phyloP scores from a whole-genome alignment of 164 flowering plant genomes.

The Chloranthus sessilifolius region DNA sequence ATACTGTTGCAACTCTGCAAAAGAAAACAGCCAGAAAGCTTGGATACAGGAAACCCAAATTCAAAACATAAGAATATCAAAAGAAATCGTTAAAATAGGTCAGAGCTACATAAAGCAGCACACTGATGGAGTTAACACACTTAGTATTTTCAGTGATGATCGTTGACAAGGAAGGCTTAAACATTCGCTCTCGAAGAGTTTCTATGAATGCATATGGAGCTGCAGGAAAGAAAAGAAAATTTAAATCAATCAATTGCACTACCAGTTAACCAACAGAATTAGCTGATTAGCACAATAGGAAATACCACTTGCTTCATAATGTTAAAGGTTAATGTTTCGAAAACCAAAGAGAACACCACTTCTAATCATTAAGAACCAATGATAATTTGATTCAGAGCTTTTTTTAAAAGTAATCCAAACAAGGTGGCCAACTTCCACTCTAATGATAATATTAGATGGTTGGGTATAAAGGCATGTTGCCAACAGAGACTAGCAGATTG shows the following conservation, averaged over 20 bases:
- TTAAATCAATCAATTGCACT: not conserved
- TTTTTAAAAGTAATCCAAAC: too few relatives aligned
- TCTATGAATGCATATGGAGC: constrained; percentile 91
- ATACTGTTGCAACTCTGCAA: constrained; percentile 74
- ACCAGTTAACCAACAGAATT: too few relatives aligned
- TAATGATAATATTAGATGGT: too few relatives aligned
- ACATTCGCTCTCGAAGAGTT: constrained; percentile 88
- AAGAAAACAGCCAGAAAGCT: constrained; percentile 8
- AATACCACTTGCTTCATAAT: too few relatives aligned
- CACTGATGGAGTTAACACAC: constrained; percentile 29
- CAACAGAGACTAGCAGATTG: too few relatives aligned
- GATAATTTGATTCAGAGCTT: too few relatives aligned
- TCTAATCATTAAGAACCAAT: too few relatives aligned
- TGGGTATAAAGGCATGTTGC: too few relatives aligned
- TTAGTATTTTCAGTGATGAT: constrained; percentile 68
- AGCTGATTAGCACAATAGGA: too few relatives aligned
- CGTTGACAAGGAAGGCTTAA: constrained; percentile 90
- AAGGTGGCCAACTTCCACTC: too few relatives aligned
- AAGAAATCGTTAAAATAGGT: not conserved
- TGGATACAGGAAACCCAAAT: constrained; percentile 3
- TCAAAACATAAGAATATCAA: constrained; percentile 1
- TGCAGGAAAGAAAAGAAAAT: constrained; percentile 21
- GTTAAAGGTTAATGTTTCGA: too few relatives aligned
- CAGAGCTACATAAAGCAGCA: not conserved
- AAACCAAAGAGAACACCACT: too few relatives aligned